Percentiles rank a stretch among this genome's conserved stretches.
These are phyloP conservation scores for Warburgia ugandensis DNA, from an alignment of 164 flowering plant species.

Conservation along the genomic window DNA sequence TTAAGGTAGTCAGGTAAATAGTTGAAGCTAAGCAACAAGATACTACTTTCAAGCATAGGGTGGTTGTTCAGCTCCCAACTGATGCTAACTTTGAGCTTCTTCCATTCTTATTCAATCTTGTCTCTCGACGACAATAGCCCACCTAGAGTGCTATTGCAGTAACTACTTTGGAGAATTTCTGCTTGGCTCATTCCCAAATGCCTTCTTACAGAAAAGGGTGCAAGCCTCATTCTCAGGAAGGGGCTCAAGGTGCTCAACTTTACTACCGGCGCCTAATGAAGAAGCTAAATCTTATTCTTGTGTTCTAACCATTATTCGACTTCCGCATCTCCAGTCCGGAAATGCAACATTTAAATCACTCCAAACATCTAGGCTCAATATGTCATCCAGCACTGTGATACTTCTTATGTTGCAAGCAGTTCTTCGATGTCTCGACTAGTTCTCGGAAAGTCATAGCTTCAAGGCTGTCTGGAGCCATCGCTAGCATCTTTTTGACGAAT, in stretches of 20 bases:
- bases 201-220: slow-evolving; percentile 2
- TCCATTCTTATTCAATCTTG: slow-evolving; percentile 9
- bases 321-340: slow-evolving; percentile 17
- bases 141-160: slow-evolving; percentile 5
- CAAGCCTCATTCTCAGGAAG: neutral
- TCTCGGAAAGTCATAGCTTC: slow-evolving; percentile 12
- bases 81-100: neutral
- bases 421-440: slow-evolving; percentile 17
- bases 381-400: slow-evolving; percentile 45
- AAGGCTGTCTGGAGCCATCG: slow-evolving; percentile 9
- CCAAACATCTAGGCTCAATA: slow-evolving; percentile 29
- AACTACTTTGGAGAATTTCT: neutral
- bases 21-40: slow-evolving; percentile 6
- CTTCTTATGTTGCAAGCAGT: slow-evolving; percentile 19
- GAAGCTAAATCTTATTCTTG: slow-evolving; percentile 27
- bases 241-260: neutral
- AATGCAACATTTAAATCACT: slow-evolving; percentile 14
- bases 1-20: slow-evolving; percentile 14
- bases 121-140: slow-evolving; percentile 6
- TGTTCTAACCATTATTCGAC: slow-evolving; percentile 30
- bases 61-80: slow-evolving; percentile 9
- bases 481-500: slow-evolving; percentile 4
- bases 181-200: neutral
- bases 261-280: slow-evolving; percentile 15
- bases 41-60: neutral